phyloP scores from a whole-genome alignment of 1,284 basidiomycete species.

The Rhodofomes roseus region DNA sequence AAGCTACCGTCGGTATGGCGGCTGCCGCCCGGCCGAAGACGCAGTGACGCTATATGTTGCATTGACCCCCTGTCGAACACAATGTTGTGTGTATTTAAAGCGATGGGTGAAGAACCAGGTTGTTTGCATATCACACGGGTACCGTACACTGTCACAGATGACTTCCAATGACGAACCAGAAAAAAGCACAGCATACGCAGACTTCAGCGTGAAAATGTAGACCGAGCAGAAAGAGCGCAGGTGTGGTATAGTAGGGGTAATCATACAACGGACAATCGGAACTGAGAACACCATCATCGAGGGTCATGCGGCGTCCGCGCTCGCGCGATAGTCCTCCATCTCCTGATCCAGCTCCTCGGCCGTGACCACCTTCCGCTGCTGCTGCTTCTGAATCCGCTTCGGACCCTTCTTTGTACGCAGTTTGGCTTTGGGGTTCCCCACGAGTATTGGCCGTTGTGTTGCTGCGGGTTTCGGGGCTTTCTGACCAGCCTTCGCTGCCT shows the following conservation, averaged over 20 bases:
- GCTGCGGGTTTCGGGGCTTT: constrained; percentile 1
- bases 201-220: background rate
- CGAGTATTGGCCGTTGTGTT: constrained; percentile 3
- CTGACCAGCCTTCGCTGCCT: constrained; percentile 1
- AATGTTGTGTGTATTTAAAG: background rate
- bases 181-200: background rate
- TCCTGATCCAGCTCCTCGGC: constrained; percentile 59
- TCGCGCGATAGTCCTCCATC: constrained; percentile 67
- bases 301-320: constrained; percentile 7
- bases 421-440: constrained; percentile 22
- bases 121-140: background rate
- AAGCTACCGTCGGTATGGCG: constrained; percentile 55
- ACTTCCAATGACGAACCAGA: background rate
- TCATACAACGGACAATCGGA: background rate
- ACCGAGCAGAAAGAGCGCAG: background rate
- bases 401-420: constrained; percentile 59
- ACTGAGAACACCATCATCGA: background rate
- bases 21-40: constrained; percentile 33
- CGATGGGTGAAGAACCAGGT: background rate
- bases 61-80: no score
- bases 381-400: constrained; percentile 39
- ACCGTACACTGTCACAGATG: background rate
- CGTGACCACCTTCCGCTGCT: constrained; percentile 19
- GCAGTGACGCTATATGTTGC: no score
- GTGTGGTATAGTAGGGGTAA: background rate